Evolutionary conservation across 225 moss, liverwort and hornwort genomes (phyloP).

Genomic region (Rhytidiadelphus loreus): DNA sequence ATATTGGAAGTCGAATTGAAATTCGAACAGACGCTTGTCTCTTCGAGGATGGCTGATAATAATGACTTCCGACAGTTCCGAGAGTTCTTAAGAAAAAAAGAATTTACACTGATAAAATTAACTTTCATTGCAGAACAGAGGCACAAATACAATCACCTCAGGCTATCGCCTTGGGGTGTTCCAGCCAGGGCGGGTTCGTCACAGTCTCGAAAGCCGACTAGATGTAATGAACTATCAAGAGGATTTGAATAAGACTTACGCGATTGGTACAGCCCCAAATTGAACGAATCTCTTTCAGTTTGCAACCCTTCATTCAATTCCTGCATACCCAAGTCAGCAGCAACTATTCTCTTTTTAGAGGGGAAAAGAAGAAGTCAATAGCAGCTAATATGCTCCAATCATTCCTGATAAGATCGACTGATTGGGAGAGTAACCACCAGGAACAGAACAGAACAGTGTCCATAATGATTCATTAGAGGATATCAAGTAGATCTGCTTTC

Average conservation of each 20-base stretch:
- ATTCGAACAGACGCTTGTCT: neutral
- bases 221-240: neutral
- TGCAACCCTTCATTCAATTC: slow-evolving; percentile 39
- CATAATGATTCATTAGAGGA: neutral
- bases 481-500: neutral
- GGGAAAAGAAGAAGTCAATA: neutral
- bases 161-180: neutral
- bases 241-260: slow-evolving; percentile 16
- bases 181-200: neutral
- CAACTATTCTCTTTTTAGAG: neutral
- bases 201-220: neutral
- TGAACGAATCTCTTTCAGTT: slow-evolving; percentile 52
- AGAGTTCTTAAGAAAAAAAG: neutral
- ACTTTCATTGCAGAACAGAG: neutral
- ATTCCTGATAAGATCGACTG: neutral
- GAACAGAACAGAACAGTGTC: neutral
- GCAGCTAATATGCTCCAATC: neutral
- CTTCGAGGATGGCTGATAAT: neutral
- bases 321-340: slow-evolving; percentile 6
- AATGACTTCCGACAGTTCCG: neutral
- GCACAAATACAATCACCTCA: neutral
- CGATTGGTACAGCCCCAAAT: slow-evolving; percentile 48
- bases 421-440: neutral
- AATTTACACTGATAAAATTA: too few relatives aligned
- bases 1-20: neutral